A percentile compares a stretch with the other conserved stretches of the same genome.
Evolutionary conservation across 495 filamentous ascomycete species (phyloP).

Genomic region (Hypoxylon lenormandii): DNA sequence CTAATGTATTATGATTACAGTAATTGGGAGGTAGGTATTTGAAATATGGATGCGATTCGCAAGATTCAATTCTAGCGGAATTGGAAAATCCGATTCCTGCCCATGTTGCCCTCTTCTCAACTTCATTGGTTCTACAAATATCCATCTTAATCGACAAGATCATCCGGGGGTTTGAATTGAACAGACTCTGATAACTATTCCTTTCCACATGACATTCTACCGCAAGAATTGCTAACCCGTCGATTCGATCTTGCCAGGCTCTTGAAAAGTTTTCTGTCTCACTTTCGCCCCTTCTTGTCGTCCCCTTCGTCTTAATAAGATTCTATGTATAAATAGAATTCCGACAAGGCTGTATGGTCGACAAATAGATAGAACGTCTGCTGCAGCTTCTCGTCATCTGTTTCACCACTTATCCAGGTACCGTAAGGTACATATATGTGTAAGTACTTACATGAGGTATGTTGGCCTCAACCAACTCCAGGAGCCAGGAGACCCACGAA

Average conservation of each 20-base stretch:
- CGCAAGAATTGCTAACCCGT: constrained; percentile 3
- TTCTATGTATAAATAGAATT: constrained; percentile 1
- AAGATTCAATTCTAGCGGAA: not conserved
- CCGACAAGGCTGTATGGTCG: constrained; percentile 1
- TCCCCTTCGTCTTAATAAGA: not conserved
- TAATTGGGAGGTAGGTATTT: constrained; percentile 10
- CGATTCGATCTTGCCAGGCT: constrained; percentile 2
- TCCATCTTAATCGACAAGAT: no score
- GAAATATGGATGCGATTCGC: not conserved
- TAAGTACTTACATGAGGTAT: no score
- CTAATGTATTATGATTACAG: constrained; percentile 19
- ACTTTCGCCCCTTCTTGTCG: not conserved
- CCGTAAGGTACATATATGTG: no score
- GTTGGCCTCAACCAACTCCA: not conserved
- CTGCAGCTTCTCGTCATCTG: not conserved
- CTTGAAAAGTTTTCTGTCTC: constrained; percentile 3
- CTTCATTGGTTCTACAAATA: no score
- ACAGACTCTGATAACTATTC: not conserved
- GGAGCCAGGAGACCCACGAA: not conserved
- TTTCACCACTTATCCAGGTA: not conserved
- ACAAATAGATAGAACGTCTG: not conserved
- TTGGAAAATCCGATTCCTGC: not conserved
- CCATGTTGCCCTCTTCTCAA: no score
- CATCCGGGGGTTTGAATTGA: no score
- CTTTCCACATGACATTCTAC: constrained; percentile 10